Base-by-base conservation (phyloP, 148 eudicot genomes). In the Vaccinium macrocarpon region DNA sequence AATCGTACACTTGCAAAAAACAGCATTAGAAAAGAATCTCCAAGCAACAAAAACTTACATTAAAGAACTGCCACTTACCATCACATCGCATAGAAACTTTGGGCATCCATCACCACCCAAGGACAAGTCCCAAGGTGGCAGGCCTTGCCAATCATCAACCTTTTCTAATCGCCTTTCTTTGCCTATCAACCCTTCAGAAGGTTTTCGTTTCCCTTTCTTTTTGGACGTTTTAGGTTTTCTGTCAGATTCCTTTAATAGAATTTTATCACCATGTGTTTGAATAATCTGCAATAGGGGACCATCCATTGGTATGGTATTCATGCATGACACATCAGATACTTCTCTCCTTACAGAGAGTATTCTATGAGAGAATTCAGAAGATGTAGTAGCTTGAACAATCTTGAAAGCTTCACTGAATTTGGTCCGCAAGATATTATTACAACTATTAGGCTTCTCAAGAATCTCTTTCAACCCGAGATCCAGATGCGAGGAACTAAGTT, bases 1-100 rank as follows among this genome's bases (percentile, higher is more conserved):
- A 55, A 5, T 25, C n/a, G 23, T 32, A 79, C 15, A 78, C 12
- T 53, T 51, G 29, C 38, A 68, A 68, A 68, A 12, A 25, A 27
- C 11, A 0, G 46, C 80, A 79, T 79, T 35, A 56, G 29, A 77
- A 10, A 51, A 38, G 50, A 35, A 80, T 38, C 56, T 25, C 53
- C 75, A 13, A 46, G 56, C 56, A 64, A 7, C 76, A 62, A 79
- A 4, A 53, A 23, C 38, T 4, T 8, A 56, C 66, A 27, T 75
- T 15, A 18, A 68, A 70, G 62, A n/a, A 68, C 42, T 15, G 15
- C 75, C 62, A 84, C 93, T 81, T 86, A 96, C 99, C 99, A 96
- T 96, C 82, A 96, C 95, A 89, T 96, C 99, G 85, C 99, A 97
- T 11, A 97, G 90, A 87, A 97, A 97, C 89, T 93, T 97, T 62